Base-by-base conservation (phyloP, 495 filamentous ascomycete genomes). In the Penicillium longicatenatum region DNA sequence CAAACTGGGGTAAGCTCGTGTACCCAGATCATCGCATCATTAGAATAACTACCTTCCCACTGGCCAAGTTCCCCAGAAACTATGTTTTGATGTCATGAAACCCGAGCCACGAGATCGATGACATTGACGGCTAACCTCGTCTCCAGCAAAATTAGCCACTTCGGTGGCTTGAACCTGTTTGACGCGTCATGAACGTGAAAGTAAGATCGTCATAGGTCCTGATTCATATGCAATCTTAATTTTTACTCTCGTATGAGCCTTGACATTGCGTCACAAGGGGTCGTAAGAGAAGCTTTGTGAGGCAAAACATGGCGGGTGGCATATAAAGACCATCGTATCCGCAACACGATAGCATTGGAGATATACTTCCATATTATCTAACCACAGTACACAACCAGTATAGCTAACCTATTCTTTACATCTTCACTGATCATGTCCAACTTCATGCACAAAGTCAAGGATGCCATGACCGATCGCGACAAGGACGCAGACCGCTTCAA, bases 401-500 rank as follows among this genome's bases (percentile, higher is more conserved):
- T 26, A 26, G 4, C 26, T 26, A 26, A 26, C 7, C 26, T 26
- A 26, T 26, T 26, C 7, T 26, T 4, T 26, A 1, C 7, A 26
- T 26, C 7, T 26, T 26, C 24, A 26, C 3, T 6, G 7, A 26
- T 26, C 58, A 87, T 87, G 84, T 86, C 84, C 39, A 69, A 75
- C 57, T 75, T 89, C 61, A 69, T 87, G 67, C 80, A 89, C 78
- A 89, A 88, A 67, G 79, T 86, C 74, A 88, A 89, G 74, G 82
- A 88, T 6, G 82, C 80, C 60, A 57, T 89, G 60, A 65, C 79
- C 58, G 66, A 73, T 43, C 52, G 12, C 4, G 20, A 50, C 47
- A 48, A 50, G 22, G 46, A 58, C 37, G 12, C 49, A 56, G n/a
- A 33, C n/a, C 54, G 19, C 33, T 42, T 9, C 19, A 46, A 14